Percentiles rank a stretch among this genome's conserved stretches.
Conservation (phyloP, 2,329 filamentous ascomycete genomes). For the Chrysosphaeria jannelii region DNA sequence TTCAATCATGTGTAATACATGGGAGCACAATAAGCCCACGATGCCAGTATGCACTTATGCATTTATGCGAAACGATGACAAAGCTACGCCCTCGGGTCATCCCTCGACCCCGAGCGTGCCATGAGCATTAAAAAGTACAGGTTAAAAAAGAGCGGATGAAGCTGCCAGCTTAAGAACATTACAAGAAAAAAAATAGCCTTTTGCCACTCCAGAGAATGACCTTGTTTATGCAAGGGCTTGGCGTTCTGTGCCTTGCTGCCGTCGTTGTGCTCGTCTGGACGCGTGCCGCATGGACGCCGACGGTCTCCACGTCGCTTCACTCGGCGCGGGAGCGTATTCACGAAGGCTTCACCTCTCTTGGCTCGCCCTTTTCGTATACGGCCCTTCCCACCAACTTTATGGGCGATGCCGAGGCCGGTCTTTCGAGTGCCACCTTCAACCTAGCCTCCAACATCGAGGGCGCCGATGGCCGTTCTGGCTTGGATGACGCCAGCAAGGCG, state of each 20-base stretch:
- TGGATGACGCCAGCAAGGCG: constrained; percentile 52
- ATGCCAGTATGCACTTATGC: too few relatives aligned
- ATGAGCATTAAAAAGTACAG: too few relatives aligned
- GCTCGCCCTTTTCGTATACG: constrained; percentile 21
- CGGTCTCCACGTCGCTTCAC: constrained; percentile 11
- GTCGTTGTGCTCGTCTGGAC: constrained; percentile 59
- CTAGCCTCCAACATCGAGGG: constrained; percentile 49
- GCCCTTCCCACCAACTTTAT: constrained; percentile 60
- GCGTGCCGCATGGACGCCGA: constrained; percentile 26
- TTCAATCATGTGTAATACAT: too few relatives aligned
- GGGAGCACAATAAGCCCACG: too few relatives aligned
- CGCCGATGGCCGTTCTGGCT: constrained; percentile 48
- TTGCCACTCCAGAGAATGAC: too few relatives aligned
- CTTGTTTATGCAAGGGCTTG: constrained; percentile 53
- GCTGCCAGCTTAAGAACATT: too few relatives aligned
- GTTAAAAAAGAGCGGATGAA: too few relatives aligned
- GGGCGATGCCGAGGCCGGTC: constrained; percentile 62
- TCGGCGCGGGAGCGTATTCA: constrained; percentile 7
- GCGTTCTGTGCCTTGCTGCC: constrained; percentile 37
- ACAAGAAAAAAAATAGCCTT: too few relatives aligned
- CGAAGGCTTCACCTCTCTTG: constrained; percentile 10
- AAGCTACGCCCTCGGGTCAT: too few relatives aligned
- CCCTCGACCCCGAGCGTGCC: too few relatives aligned
- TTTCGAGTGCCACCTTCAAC: constrained; percentile 62
- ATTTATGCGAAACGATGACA: too few relatives aligned